A percentile compares a stretch with the other conserved stretches of the same genome.
These are phyloP conservation scores for Peribolospora baueri DNA, from an alignment of 768 basidiomycete species.

Conservation along the genomic window DNA sequence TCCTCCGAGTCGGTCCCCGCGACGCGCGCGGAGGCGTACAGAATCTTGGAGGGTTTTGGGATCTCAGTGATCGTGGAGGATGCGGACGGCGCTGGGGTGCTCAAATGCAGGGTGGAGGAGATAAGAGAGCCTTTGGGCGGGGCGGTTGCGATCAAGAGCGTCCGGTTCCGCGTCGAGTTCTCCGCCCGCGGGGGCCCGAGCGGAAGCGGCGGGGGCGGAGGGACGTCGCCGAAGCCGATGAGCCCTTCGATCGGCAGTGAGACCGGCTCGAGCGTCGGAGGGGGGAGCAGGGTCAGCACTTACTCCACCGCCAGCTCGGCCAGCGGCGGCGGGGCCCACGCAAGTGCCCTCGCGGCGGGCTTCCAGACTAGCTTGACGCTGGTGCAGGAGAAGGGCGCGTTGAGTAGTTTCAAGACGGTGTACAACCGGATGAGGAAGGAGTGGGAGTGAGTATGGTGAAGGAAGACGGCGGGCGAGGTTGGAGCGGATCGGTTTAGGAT, in stretches of 20 bases:
- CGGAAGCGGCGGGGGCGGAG: too few relatives aligned
- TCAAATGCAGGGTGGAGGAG: slow-evolving; percentile 58
- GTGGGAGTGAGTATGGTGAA: slow-evolving; percentile 30
- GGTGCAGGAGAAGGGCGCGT: slow-evolving; percentile 65
- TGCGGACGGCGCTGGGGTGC: slow-evolving; percentile 35
- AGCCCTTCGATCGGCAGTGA: too few relatives aligned
- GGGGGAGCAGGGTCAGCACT: neutral
- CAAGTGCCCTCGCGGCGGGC: slow-evolving; percentile 18
- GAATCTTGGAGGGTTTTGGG: slow-evolving; percentile 45
- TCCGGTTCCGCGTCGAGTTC: slow-evolving; percentile 65
- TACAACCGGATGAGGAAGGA: slow-evolving; percentile 38
- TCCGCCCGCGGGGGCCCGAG: slow-evolving; percentile 15
- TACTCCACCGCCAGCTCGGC: neutral
- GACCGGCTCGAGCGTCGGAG: slow-evolving; percentile 9
- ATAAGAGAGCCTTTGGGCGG: slow-evolving; percentile 30
- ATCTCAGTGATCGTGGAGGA: slow-evolving; percentile 42
- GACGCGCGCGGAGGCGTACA: slow-evolving; percentile 48
- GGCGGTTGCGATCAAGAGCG: slow-evolving; percentile 36
- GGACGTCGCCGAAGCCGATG: too few relatives aligned
- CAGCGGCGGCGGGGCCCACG: neutral
- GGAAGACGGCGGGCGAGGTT: too few relatives aligned
- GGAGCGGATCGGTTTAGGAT: too few relatives aligned
- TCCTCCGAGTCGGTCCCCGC: slow-evolving; percentile 26
- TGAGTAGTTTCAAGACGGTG: slow-evolving; percentile 52
- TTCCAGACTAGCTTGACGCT: slow-evolving; percentile 38